Base-by-base conservation (phyloP, 1,284 basidiomycete species). In the Tilletia setariae region DNA sequence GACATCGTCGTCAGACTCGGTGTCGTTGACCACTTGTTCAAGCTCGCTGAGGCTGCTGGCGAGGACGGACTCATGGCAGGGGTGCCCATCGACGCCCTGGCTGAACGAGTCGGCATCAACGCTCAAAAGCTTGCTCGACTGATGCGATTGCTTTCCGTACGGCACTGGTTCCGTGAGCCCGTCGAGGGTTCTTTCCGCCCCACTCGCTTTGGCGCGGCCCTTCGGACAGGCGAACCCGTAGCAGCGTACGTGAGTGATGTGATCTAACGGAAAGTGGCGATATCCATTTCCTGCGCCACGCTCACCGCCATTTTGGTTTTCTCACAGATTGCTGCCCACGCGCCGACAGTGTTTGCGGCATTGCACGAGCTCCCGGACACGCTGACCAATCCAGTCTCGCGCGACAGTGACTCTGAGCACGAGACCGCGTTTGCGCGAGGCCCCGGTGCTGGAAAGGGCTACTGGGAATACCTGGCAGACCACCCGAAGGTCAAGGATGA, bases 321-420 rank as follows among this genome's bases (percentile, higher is more conserved):
- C n/a, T n/a, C n/a, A 23, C 28, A 61, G 56, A 61, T 61, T 30
- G 56, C 56, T n/a, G 28, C 56, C 7, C 56, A 61, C 16, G 15
- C 56, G 7, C 13, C 56, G 9, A 61, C 56, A 2, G 19, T 61
- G 13, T 61, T 61, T 16, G 56, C 56, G 16, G n/a, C 28, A 6
- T 19, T 61, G 25, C 56, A 61, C 28, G 56, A 61, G 15, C 28
- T 61, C 15, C 56, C 32, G 7, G 32, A 32, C 56, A 61, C 56
- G 8, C 30, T 61, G 8, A 30, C 28, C 28, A 30, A 61, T 35
- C 28, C 56, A 19, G 16, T 16, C 9, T 61, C 56, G 56, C 56
- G 56, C 28, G 56, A 61, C 28, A 61, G 56, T 30, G 56, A 61
- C 56, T 61, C 56, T 13, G 56, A 61, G 56, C 56, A 61, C 35